Conservation (phyloP, 768 basidiomycete genomes). For the Tricholoma bakamatsutake region DNA sequence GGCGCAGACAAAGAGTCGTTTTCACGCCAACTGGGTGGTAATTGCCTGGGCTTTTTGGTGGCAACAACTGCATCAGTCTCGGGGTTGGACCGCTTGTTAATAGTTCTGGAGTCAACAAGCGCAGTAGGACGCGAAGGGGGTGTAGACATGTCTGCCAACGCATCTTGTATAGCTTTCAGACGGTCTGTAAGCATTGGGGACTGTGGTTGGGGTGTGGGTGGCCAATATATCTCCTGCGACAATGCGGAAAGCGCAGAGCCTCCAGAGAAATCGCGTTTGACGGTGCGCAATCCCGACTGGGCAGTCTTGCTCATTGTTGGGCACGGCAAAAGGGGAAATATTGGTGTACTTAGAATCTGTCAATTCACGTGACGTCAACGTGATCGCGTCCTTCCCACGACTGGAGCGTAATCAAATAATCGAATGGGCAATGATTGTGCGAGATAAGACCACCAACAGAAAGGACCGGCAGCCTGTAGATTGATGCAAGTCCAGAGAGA, state of each 20-base stretch:
- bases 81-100: slow-evolving; percentile 35
- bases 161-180: slow-evolving; percentile 54
- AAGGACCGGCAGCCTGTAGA: too few species aligned
- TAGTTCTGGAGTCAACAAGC: slow-evolving; percentile 21
- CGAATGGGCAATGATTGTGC: too few species aligned
- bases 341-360: background rate
- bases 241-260: slow-evolving; percentile 29
- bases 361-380: background rate
- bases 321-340: background rate
- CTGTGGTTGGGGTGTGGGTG: slow-evolving; percentile 28
- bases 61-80: slow-evolving; percentile 21
- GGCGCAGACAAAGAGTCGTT: slow-evolving; percentile 31
- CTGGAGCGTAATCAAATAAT: too few species aligned
- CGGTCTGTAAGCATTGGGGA: slow-evolving; percentile 30
- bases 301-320: slow-evolving; percentile 27
- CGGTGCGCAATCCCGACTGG: slow-evolving; percentile 54
- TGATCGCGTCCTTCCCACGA: slow-evolving; percentile 9
- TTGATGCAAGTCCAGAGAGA: too few species aligned
- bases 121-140: slow-evolving; percentile 17
- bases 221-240: slow-evolving; percentile 36
- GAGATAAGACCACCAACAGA: too few species aligned
- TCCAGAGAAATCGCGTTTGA: slow-evolving; percentile 59
- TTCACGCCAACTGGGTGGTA: slow-evolving; percentile 46
- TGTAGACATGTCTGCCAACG: slow-evolving; percentile 29
- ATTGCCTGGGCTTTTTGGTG: slow-evolving; percentile 48